These are phyloP conservation scores for Cornus suecica DNA, from an alignment of 148 eudicot species.

Conservation along the genomic window DNA sequence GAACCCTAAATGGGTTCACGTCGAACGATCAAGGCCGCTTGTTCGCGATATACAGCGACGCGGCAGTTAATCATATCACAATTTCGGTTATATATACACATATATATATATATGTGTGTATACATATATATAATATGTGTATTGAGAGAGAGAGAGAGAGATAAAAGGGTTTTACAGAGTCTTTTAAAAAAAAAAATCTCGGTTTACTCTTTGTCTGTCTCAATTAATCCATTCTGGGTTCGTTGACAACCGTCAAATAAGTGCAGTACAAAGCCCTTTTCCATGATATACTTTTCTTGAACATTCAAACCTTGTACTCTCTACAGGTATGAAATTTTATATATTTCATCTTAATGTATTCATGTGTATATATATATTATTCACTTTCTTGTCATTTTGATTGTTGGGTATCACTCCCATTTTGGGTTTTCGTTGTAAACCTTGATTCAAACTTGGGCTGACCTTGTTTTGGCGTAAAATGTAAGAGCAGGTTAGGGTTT, in stretches of 20 bases:
- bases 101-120: too few relatives aligned
- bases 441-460: background rate
- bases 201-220: background rate
- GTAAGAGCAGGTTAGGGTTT: background rate
- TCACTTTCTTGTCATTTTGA: background rate
- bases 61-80: background rate
- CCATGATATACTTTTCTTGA: background rate
- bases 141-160: slow-evolving; percentile 2
- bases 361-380: background rate
- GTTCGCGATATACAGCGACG: background rate
- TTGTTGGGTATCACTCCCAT: background rate
- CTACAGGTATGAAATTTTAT: background rate
- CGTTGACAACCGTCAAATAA: slow-evolving; percentile 1
- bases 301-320: background rate
- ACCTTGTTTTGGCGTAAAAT: background rate
- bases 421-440: background rate
- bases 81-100: background rate
- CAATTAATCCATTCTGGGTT: background rate
- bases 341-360: too few relatives aligned
- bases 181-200: background rate
- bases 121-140: background rate
- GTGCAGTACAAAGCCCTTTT: background rate
- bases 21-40: background rate
- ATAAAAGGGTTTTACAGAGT: background rate
- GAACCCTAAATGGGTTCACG: background rate